phyloP scores from a whole-genome alignment of 805 yeast genomes.

The Ascoidea rubescens region DNA sequence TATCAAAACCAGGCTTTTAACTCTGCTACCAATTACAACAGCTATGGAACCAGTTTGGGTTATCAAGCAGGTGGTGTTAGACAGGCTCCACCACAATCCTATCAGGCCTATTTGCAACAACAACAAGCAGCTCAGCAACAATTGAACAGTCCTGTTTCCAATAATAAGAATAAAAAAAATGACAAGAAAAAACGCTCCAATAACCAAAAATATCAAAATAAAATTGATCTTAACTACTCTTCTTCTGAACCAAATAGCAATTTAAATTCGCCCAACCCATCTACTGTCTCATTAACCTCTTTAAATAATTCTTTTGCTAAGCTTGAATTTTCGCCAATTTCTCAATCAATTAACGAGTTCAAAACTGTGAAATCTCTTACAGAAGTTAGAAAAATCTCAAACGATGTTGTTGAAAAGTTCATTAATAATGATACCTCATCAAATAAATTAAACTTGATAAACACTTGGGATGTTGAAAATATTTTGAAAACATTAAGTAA shows the following conservation, averaged over 20 bases:
- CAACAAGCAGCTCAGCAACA: neutral
- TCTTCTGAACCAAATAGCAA: neutral
- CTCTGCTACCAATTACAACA: neutral
- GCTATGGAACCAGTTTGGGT: neutral
- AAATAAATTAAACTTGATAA: constrained; percentile 32
- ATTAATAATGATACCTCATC: constrained; percentile 18
- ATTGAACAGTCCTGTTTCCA: neutral
- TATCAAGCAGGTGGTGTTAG: neutral
- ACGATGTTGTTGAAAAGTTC: constrained; percentile 30
- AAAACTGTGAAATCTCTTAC: constrained; percentile 35
- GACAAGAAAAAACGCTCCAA: neutral
- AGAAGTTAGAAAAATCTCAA: constrained; percentile 42
- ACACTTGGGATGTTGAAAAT: constrained; percentile 53
- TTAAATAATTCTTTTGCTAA: constrained; percentile 58
- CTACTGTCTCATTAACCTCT: constrained; percentile 63
- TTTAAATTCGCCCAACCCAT: constrained; percentile 10
- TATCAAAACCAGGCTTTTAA: neutral
- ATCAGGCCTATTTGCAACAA: neutral
- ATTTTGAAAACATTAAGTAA: constrained; percentile 53
- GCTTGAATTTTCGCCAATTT: constrained; percentile 51
- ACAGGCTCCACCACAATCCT: neutral
- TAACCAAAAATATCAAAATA: too few relatives aligned
- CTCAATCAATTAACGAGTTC: constrained; percentile 38
- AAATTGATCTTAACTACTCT: neutral
- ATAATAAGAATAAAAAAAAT: too few relatives aligned